Evolutionary conservation across 352 stramenopile species (phyloP), one percentile per base, ranked within the genome.

Genomic region (Phytophthora europaea): DNA sequence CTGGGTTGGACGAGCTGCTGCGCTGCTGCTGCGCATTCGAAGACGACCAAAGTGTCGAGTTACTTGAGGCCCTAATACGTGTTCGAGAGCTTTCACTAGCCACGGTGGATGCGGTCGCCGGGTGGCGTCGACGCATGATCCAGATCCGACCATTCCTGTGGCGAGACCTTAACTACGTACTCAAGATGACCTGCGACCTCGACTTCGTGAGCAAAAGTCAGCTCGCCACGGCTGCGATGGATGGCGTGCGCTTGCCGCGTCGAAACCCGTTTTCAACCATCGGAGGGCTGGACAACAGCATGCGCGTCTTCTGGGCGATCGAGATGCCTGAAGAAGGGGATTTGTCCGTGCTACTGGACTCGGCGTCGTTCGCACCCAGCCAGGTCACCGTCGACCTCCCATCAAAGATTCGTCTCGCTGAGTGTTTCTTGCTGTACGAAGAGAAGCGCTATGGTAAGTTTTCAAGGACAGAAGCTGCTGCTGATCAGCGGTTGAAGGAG

Each of bases 151-250:
- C 87, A 20, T 95, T 95, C 61, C 47, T 69, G 28, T 94, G 87
- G 87, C 75, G 81, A 16, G 73, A 83, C 33, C 33, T 79, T 15
- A 95, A 95, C 54, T 95, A 95, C 55, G 55, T 89, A 8, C 62
- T 93, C 33, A 86, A 88, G 48, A 92, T 95, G 84, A 75, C 75
- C 7, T 80, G 76, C 50, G 88, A 95, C 53, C 36, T 89, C 2
- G 88, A 95, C 48, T 94, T 95, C 48, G 62, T 94, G n/a, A 90
- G 76, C 61, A 88, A 90, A 58, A 94, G 86, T 52, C 83, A 87
- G 22, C 47, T 88, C 1, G 78, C 80, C 16, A 82, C 76, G 4
- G 65, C 66, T 1, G 83, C 86, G 23, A 82, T 95, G 75, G 86
- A 88, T 56, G 86, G 85, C 6, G 57, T 89, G 15, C 81, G 85